Percentiles rank a stretch among this genome's conserved stretches.
Evolutionary conservation across 2,329 filamentous ascomycete genomes (phyloP).

Genomic region (Diaporthe vaccinii): DNA sequence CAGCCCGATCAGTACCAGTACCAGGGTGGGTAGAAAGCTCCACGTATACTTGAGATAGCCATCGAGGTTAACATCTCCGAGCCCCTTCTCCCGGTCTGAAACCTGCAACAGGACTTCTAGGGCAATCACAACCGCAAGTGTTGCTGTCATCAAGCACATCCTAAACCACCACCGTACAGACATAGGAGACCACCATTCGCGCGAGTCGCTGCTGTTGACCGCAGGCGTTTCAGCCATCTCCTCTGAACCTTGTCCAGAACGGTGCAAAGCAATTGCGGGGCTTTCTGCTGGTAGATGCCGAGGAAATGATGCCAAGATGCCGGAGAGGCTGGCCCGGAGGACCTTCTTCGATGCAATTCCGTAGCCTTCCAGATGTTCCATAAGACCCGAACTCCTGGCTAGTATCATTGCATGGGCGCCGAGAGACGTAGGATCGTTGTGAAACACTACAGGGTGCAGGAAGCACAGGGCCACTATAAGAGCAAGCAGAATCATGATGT

Average conservation of each 20-base stretch:
- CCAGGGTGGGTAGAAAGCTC: not conserved
- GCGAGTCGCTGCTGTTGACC: not conserved
- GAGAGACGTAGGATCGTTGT: not conserved
- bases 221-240: too few relatives aligned
- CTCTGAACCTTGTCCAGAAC: not conserved
- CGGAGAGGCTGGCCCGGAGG: not conserved
- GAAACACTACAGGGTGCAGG: not conserved
- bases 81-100: fast-evolving
- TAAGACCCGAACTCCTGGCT: not conserved
- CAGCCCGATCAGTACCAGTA: not conserved
- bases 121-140: too few relatives aligned
- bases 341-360: not conserved
- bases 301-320: not conserved
- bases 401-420: not conserved
- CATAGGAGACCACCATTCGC: not conserved
- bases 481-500: not conserved
- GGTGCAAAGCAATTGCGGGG: not conserved
- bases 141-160: not conserved
- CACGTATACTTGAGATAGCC: not conserved
- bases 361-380: not conserved
- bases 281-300: not conserved
- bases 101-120: not conserved
- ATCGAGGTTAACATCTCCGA: not conserved
- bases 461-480: not conserved
- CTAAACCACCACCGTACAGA: not conserved